Base-by-base conservation (phyloP, 2,329 filamentous ascomycete genomes). In the Leptosphaerulina australis region DNA sequence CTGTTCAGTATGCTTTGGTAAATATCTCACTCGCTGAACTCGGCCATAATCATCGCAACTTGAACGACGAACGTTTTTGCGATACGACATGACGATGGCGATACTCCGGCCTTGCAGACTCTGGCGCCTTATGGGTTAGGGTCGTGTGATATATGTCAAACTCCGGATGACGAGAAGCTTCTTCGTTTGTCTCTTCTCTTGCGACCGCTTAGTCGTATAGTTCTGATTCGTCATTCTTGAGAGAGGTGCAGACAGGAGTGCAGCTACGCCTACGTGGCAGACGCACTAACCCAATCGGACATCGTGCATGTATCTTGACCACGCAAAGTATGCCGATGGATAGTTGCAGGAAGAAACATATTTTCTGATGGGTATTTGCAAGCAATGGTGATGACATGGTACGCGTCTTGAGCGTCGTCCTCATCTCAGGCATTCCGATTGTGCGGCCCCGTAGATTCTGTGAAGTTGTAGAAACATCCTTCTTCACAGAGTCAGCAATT, bases 261-360 rank as follows among this genome's bases (percentile, higher is more conserved):
- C 29, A 25, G 40, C 7, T 14, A 21, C 20, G 47, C 40, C 46
- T 44, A 50, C 40, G 47, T 44, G 47, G 40, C 34, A 39, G 2
- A 3, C 5, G 24, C 29, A 36, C 47, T 50, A 50, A 38, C 47
- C 40, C 18, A 14, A 34, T 50, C 25, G 18, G 47, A 37, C 11
- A 4, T 15, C 20, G 9, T 40, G 34, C 46, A 44, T 21, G 21
- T 28, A 34, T 17, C n/a, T n/a, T n/a, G n/a, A n/a, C n/a, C n/a
- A n/a, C n/a, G n/a, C n/a, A n/a, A n/a, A n/a, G n/a, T n/a, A n/a
- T n/a, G n/a, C n/a, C n/a, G n/a, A n/a, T n/a, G n/a, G n/a, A n/a
- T n/a, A n/a, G n/a, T n/a, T n/a, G n/a, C n/a, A n/a, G n/a, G n/a
- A n/a, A n/a, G n/a, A n/a, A n/a, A n/a, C n/a, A n/a, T n/a, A n/a